Conservation (phyloP, 805 yeast species). For the Isabelozyma pseudorhagii region DNA sequence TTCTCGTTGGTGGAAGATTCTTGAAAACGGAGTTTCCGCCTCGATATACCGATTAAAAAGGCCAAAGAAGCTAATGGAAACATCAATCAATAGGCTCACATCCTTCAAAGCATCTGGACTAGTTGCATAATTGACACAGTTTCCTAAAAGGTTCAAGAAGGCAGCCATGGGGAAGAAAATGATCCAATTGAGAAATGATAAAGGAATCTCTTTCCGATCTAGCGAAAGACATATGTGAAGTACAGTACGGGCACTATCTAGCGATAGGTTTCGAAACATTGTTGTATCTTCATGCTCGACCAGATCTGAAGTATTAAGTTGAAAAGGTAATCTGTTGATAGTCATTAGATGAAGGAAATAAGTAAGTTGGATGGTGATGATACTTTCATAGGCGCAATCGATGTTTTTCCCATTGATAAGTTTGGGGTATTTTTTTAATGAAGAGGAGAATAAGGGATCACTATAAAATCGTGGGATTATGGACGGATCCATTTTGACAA, state of each 20-base stretch:
- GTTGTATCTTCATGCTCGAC: constrained; percentile 12
- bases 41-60: constrained; percentile 1
- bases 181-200: constrained; percentile 29
- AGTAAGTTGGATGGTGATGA: constrained; percentile 23
- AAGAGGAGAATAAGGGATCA: constrained; percentile 25
- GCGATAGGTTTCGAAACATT: constrained; percentile 25
- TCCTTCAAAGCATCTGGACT: constrained; percentile 25
- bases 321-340: constrained; percentile 32
- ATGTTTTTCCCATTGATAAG: neutral
- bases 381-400: constrained; percentile 8
- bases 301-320: constrained; percentile 8
- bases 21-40: neutral
- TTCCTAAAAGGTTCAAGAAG: constrained; percentile 22
- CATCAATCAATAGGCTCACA: constrained; percentile 25
- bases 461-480: constrained; percentile 29
- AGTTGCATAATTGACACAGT: constrained; percentile 28
- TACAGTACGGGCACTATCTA: constrained; percentile 37
- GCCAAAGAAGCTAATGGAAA: constrained; percentile 11
- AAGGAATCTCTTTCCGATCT: constrained; percentile 13
- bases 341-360: constrained; percentile 35
- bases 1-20: constrained; percentile 13
- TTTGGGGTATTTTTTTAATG: neutral
- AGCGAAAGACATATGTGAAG: constrained; percentile 20
- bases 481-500: constrained; percentile 10
- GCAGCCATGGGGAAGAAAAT: constrained; percentile 32